Base-by-base conservation (phyloP, 176 grass and related monocot species). In the Tuctoria greenei region DNA sequence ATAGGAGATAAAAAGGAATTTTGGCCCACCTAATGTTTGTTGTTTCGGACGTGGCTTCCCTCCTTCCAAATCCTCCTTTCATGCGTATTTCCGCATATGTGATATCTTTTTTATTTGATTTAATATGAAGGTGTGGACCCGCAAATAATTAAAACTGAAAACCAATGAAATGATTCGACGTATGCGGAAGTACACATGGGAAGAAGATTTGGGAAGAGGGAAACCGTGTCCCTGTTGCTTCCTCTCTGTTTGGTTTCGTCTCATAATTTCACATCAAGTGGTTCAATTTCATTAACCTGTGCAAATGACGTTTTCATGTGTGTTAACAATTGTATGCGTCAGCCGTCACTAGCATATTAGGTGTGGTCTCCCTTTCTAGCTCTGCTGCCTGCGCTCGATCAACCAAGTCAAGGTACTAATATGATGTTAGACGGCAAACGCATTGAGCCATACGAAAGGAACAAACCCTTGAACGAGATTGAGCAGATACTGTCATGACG, bases 301-400 rank as follows among this genome's bases (percentile, higher is more conserved):
- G 18, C 18, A 66, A 44, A 66, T 57, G 57, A 71, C 45, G n/a
- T 77, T 21, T 24, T 58, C 8, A 10, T 77, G 2, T 77, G 2
- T 26, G 28, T 71, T 77, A 71, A 76, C 71, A 71, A 86, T 57
- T 40, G 49, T 38, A 71, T 71, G 66, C 57, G 47, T 78, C 66
- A 86, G 55, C 60, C 10, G 54, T 86, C 65, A 38, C 65, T 65
- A 71, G 27, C 57, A 64, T 28, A 81, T 86, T 81, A 76, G 59
- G 79, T 50, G 61, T 5, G 24, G 12, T 1, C 39, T 31, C 25
- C 13, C 49, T 77, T 63, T 59, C 51, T 73, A 57, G 49, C 58
- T 15, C 1, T 17, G 62, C 64, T 69, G 71, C 64, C 84, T 81
- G 71, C 52, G 35, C 27, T 66, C 12, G 41, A 55, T 67, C 14